Evolutionary conservation across 1,284 basidiomycete species (phyloP).

Genomic region (Ceratobasidium sp.): DNA sequence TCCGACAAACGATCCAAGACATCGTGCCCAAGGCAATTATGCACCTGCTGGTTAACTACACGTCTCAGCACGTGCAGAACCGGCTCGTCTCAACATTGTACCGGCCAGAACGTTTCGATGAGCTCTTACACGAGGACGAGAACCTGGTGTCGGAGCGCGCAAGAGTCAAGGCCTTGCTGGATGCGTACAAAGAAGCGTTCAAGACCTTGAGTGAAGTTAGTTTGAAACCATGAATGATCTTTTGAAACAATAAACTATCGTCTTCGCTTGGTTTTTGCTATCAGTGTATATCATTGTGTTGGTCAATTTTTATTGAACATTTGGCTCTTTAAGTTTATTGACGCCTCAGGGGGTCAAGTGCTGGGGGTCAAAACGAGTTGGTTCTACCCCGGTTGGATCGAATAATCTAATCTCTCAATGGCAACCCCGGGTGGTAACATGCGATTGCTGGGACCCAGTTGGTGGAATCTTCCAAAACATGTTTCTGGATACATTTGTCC

Average conservation of each 20-base stretch:
- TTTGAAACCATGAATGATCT: conserved; percentile 55
- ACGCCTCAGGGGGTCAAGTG: too few species aligned
- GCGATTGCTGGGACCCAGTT: too few species aligned
- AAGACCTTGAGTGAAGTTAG: conserved; percentile 81
- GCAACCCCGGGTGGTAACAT: too few species aligned
- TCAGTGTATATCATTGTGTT: neutral
- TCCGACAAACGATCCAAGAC: conserved; percentile 96
- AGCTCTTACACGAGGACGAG: conserved; percentile 96
- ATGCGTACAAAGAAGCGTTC: conserved; percentile 98
- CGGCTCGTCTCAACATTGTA: conserved; percentile 91
- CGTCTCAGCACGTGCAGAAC: conserved; percentile 96
- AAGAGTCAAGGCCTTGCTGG: conserved; percentile 91
- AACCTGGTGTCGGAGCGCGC: conserved; percentile 90
- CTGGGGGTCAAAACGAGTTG: too few species aligned
- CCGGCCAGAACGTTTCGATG: conserved; percentile 91
- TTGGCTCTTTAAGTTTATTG: neutral
- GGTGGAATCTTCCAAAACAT: neutral
- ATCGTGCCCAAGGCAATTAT: conserved; percentile 96
- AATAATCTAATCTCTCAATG: too few species aligned
- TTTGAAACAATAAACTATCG: conserved; percentile 3
- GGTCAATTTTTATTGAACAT: conserved; percentile 1
- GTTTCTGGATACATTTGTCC: neutral
- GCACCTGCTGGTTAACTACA: conserved; percentile 95
- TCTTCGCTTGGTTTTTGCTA: neutral
- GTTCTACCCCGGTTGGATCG: too few species aligned